A percentile compares a stretch with the other conserved stretches of the same genome.
Conservation (phyloP, 2,329 filamentous ascomycete species). For the Fusarium tricinctum region DNA sequence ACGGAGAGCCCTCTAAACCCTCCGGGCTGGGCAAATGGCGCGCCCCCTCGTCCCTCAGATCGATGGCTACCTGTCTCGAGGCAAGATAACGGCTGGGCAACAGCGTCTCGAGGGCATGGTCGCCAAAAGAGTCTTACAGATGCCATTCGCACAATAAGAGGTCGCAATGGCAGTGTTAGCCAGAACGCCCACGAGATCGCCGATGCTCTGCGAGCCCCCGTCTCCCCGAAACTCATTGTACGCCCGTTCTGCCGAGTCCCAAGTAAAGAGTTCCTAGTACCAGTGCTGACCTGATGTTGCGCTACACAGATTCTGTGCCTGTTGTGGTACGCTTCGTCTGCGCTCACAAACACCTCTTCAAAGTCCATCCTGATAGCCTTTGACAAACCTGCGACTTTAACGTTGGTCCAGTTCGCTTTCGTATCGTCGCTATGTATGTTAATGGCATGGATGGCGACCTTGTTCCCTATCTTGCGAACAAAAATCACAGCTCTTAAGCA, state of each 20-base stretch:
- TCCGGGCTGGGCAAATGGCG: conserved; percentile 50
- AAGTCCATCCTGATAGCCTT: conserved; percentile 96
- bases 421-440: conserved; percentile 90
- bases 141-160: conserved; percentile 86
- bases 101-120: conserved; percentile 66
- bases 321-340: conserved; percentile 95
- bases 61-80: conserved; percentile 50
- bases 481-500: conserved; percentile 84
- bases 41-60: conserved; percentile 49
- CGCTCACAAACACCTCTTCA: conserved; percentile 96
- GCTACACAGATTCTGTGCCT: conserved; percentile 80
- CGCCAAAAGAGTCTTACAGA: conserved; percentile 91
- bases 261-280: conserved; percentile 20
- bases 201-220: conserved; percentile 88
- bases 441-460: conserved; percentile 79
- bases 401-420: conserved; percentile 92
- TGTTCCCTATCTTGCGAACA: conserved; percentile 78
- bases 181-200: conserved; percentile 95
- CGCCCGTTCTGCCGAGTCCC: conserved; percentile 36
- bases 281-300: conserved; percentile 47
- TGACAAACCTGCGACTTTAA: conserved; percentile 90
- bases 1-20: conserved; percentile 49
- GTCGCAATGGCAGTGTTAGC: conserved; percentile 85
- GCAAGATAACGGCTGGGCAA: conserved; percentile 48
- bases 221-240: conserved; percentile 92